Base-by-base conservation (phyloP, 2,329 filamentous ascomycete genomes). In the Cercospora canescens region DNA sequence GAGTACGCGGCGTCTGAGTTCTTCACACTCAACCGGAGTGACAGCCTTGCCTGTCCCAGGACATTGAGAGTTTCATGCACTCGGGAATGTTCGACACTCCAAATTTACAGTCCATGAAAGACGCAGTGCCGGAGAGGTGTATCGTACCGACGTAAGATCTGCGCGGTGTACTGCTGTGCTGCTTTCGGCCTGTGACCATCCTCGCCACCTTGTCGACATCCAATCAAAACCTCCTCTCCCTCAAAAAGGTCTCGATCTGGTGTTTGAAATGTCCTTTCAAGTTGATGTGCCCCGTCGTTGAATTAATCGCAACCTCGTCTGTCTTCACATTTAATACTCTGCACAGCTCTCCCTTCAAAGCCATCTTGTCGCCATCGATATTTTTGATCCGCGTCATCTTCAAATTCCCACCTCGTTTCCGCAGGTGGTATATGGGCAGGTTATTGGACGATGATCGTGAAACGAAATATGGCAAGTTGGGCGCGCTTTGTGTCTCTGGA, bases 371-470 rank as follows among this genome's bases (percentile, higher is more conserved):
- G 16, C 95, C 95, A 64, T 92, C 88, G 58, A 94, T 85, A 79
- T 91, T 93, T 77, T 93, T 91, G 63, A 99, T 81, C 64, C 87
- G 79, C 5, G 94, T 96, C 73, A 91, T 80, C 73, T 88, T 87
- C 75, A 89, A 84, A 70, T 91, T 95, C 14, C 92, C 92, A 60
- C 93, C 93, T 12, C 88, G 85, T 81, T 92, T 94, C 70, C 81
- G 82, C 70, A 88, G 83, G 16, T 88, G 83, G 81, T 98, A 99
- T 52, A 98, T 86, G 26, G 92, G 88, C 2, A 95, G 82, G 70
- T 92, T 88, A 56, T 88, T 86, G 39, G 87, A 89, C 1, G 84
- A 81, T 3, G 92, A 94, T 68, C 93, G 89, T 60, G 83, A 83
- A 70, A 98, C 85, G 73, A 89, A 85, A 82, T 93, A 97, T 11